Evolutionary conservation across 2,329 filamentous ascomycete genomes (phyloP), one percentile per base, ranked within the genome.

Genomic region (Beauveria brongniartii): DNA sequence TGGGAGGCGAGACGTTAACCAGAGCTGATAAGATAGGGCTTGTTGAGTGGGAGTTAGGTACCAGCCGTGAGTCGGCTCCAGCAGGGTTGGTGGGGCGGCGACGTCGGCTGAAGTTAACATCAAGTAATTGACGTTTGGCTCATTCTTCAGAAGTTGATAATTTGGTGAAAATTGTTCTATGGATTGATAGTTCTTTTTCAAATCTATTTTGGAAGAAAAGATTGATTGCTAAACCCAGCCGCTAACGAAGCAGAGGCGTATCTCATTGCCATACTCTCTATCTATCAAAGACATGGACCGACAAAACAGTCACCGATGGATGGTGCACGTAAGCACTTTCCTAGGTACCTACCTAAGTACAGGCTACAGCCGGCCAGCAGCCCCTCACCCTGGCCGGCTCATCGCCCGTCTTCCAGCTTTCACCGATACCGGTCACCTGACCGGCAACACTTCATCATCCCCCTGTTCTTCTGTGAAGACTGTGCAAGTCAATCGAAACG

Each of bases 401-500:
- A 9, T 52, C 48, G 40, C 47, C 56, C 47, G 20, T 22, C 40
- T 18, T 16, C 51, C 20, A 47, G 16, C 41, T 24, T 7, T 18
- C 59, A 46, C 53, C 20, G n/a, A 41, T 16, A 61, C 59, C 59
- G 59, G 59, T 61, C 59, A 61, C 59, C 52, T 61, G 59, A 61
- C 59, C 59, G 59, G 59, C 52, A 30, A 43, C 37, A 40, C 10
- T 30, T 46, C 24, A 18, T 8, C 18, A 47, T 46, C n/a, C 28
- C 28, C 48, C 10, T 59, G 20, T 34, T 30, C 12, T 54, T 47
- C 46, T 53, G n/a, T 20, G 3, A 18, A 9, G 20, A 26, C 14
- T 9, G 12, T 26, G 14, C 37, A 53, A 28, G 10, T 14, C 16
- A 20, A 51, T 51, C 7, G 34, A 3, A 7, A 53, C n/a, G 4